Percentiles rank a stretch among this genome's conserved stretches.
phyloP scores from a whole-genome alignment of 2,329 filamentous ascomycete genomes.

The Truncatella angustata region DNA sequence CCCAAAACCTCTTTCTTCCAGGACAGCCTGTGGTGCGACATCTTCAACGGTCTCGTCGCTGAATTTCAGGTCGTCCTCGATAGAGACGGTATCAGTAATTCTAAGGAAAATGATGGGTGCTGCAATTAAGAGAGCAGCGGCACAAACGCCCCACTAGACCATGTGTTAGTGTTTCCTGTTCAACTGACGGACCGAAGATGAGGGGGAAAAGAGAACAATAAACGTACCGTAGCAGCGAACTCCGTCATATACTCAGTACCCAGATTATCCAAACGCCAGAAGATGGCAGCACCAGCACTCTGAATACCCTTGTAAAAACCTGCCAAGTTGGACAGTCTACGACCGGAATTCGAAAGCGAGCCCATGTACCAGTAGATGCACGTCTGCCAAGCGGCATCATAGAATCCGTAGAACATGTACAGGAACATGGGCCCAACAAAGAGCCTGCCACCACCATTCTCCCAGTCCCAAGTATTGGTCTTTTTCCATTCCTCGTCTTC shows the following conservation, averaged over 20 bases:
- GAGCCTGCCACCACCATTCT: conserved; percentile 37
- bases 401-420: conserved; percentile 50
- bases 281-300: conserved; percentile 79
- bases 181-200: not conserved
- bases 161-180: not conserved
- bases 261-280: conserved; percentile 66
- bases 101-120: conserved; percentile 75
- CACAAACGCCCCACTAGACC: conserved; percentile 71
- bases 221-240: conserved; percentile 57
- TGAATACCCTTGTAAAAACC: conserved; percentile 87
- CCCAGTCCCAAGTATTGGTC: conserved; percentile 49
- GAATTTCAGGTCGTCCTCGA: conserved; percentile 82
- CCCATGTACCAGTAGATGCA: conserved; percentile 95
- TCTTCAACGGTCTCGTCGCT: conserved; percentile 80
- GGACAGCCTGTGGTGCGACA: conserved; percentile 42
- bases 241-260: conserved; percentile 66
- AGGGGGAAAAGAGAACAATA: not conserved
- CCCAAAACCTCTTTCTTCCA: conserved; percentile 17
- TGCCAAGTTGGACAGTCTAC: conserved; percentile 87
- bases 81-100: conserved; percentile 75
- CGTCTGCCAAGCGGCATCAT: conserved; percentile 86
- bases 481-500: conserved; percentile 11
- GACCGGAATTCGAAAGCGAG: conserved; percentile 85
- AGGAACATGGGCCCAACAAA: conserved; percentile 73
- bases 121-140: conserved; percentile 71